These are phyloP conservation scores for Phylloporus rhodoxanthus DNA, from an alignment of 768 basidiomycete species.

Conservation along the genomic window DNA sequence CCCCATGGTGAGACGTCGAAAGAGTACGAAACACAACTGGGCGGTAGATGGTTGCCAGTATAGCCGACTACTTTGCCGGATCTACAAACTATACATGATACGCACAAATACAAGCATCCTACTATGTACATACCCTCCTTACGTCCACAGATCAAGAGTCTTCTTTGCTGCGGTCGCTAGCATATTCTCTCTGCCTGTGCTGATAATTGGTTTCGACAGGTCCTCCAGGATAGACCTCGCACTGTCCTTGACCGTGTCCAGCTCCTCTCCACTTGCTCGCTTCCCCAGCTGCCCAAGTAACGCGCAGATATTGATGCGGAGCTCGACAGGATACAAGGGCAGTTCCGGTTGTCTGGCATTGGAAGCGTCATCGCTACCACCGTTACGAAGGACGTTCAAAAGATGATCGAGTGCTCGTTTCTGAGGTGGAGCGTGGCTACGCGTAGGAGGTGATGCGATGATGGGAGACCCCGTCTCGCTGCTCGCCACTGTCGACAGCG, in stretches of 20 bases:
- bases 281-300: conserved; percentile 61
- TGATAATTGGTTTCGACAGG: conserved; percentile 33
- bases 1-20: conserved; percentile 17
- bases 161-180: conserved; percentile 36
- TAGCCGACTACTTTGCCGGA: conserved; percentile 2
- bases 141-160: conserved; percentile 39
- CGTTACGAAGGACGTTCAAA: conserved; percentile 52
- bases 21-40: background rate
- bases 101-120: conserved; percentile 1
- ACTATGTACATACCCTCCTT: background rate
- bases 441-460: conserved; percentile 36
- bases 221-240: conserved; percentile 48
- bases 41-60: background rate
- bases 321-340: conserved; percentile 62
- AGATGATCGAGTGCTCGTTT: conserved; percentile 66
- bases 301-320: conserved; percentile 71
- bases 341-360: conserved; percentile 34
- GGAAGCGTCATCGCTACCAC: conserved; percentile 24
- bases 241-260: conserved; percentile 46
- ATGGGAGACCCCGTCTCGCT: conserved; percentile 46
- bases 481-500: conserved; percentile 35
- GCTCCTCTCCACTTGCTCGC: conserved; percentile 43
- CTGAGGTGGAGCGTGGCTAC: conserved; percentile 39
- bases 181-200: conserved; percentile 32
- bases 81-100: background rate